Conservation (phyloP, 1,139 yeast genomes). For the Yamadazyma kanchanaburiensis region DNA sequence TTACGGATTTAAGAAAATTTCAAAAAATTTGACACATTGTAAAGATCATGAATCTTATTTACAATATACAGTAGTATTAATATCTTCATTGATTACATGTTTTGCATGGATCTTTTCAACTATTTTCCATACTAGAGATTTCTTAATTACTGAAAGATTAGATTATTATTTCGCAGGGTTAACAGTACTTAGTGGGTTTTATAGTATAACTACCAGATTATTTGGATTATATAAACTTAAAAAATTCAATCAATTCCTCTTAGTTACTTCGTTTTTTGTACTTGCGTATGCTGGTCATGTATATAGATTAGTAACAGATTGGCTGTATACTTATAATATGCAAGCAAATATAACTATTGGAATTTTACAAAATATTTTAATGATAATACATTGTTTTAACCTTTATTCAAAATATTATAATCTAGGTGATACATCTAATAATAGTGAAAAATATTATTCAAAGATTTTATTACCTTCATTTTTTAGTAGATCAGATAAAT, state of each 20-base stretch:
- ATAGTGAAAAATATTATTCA: constrained; percentile 26
- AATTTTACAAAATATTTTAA: constrained; percentile 55
- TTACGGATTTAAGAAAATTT: constrained; percentile 47
- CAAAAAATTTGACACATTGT: constrained; percentile 11
- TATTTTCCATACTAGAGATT: constrained; percentile 84
- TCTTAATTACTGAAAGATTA: constrained; percentile 70
- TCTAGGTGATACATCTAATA: constrained; percentile 10
- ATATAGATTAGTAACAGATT: constrained; percentile 61
- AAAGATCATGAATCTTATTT: constrained; percentile 11
- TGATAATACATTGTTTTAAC: constrained; percentile 25
- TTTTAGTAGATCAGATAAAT: constrained; percentile 35
- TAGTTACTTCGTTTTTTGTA: constrained; percentile 42
- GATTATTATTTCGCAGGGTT: constrained; percentile 94
- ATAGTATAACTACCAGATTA: constrained; percentile 57
- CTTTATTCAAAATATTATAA: constrained; percentile 32
- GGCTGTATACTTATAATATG: constrained; percentile 96
- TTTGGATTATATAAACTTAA: constrained; percentile 23
- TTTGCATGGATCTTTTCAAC: constrained; percentile 87
- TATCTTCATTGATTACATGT: constrained; percentile 58
- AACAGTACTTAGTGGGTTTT: constrained; percentile 77
- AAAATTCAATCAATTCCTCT: constrained; percentile 11
- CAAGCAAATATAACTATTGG: constrained; percentile 82
- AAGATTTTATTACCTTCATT: constrained; percentile 30
- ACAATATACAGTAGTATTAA: constrained; percentile 39
- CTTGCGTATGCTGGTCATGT: constrained; percentile 61